Conservation (phyloP, 1,284 basidiomycete species). For the Apiotrichum sp. region DNA sequence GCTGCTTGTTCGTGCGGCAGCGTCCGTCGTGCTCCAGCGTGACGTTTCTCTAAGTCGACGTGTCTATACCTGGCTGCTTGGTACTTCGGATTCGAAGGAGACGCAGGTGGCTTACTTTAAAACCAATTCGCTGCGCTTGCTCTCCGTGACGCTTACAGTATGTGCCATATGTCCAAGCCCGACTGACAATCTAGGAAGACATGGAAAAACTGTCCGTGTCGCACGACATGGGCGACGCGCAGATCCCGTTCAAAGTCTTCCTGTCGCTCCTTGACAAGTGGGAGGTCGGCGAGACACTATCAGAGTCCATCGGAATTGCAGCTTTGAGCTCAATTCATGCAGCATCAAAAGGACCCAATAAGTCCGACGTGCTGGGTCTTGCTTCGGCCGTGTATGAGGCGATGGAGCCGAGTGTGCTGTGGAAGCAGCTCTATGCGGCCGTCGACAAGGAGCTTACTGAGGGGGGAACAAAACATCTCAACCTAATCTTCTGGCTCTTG, state of each 20-base stretch:
- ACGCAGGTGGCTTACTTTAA: slow-evolving; percentile 66
- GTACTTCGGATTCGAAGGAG: slow-evolving; percentile 67
- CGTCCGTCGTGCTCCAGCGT: slow-evolving; percentile 76
- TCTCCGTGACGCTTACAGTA: slow-evolving; percentile 64
- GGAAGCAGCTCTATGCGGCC: slow-evolving; percentile 63
- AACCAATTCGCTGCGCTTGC: slow-evolving; percentile 60
- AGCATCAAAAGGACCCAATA: slow-evolving; percentile 2
- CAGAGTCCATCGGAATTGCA: slow-evolving; percentile 71
- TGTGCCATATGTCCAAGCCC: slow-evolving; percentile 19
- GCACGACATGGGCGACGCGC: slow-evolving; percentile 64
- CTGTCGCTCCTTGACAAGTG: slow-evolving; percentile 93
- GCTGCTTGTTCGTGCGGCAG: slow-evolving; percentile 71
- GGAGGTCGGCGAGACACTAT: slow-evolving; percentile 82
- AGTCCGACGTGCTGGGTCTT: slow-evolving; percentile 64
- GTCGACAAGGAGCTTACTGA: slow-evolving; percentile 48
- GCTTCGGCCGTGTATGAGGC: slow-evolving; percentile 87
- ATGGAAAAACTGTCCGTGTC: slow-evolving; percentile 59
- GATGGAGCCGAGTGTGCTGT: slow-evolving; percentile 79
- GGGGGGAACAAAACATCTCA: slow-evolving; percentile 22
- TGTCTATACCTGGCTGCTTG: slow-evolving; percentile 88
- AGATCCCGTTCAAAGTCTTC: slow-evolving; percentile 86
- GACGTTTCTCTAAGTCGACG: slow-evolving; percentile 90
- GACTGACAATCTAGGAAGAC: slow-evolving; percentile 53
- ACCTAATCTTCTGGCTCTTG: slow-evolving; percentile 48
- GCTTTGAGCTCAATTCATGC: slow-evolving; percentile 42